phyloP scores from a whole-genome alignment of 768 basidiomycete genomes.

The Lactarius hatsudake region DNA sequence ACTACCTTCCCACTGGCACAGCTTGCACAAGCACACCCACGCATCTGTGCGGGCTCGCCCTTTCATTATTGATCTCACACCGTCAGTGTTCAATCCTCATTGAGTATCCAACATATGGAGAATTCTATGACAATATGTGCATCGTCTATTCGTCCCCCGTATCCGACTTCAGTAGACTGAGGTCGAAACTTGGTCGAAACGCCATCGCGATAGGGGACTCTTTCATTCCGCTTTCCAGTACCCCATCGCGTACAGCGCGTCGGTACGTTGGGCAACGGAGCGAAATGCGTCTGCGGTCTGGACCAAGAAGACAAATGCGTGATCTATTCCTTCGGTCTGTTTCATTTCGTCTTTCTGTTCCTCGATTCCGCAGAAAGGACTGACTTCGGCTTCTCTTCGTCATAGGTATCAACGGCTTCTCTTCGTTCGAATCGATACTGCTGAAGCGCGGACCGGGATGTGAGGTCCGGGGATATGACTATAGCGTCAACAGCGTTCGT shows the following conservation, averaged over 20 bases:
- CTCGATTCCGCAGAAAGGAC: too few relatives aligned
- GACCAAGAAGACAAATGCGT: conserved; percentile 47
- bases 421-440: too few relatives aligned
- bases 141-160: neutral
- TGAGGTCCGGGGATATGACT: too few relatives aligned
- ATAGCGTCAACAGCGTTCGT: too few relatives aligned
- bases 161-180: neutral
- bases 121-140: conserved; percentile 13
- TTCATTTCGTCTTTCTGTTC: too few relatives aligned
- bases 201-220: conserved; percentile 42
- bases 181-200: neutral
- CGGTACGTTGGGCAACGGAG: conserved; percentile 51
- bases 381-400: too few relatives aligned
- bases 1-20: too few relatives aligned
- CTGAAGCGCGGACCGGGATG: too few relatives aligned
- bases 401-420: too few relatives aligned
- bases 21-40: too few relatives aligned
- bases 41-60: too few relatives aligned
- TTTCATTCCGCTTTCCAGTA: conserved; percentile 51
- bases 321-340: conserved; percentile 48
- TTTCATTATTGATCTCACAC: neutral
- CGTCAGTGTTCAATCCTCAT: neutral
- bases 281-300: conserved; percentile 53
- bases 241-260: conserved; percentile 47
- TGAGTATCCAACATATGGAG: conserved; percentile 1